A percentile compares a stretch with the other conserved stretches of the same genome.
phyloP scores from a whole-genome alignment of 202 grass and related monocot species.

The Bolboschoenoplectus hybrid region DNA sequence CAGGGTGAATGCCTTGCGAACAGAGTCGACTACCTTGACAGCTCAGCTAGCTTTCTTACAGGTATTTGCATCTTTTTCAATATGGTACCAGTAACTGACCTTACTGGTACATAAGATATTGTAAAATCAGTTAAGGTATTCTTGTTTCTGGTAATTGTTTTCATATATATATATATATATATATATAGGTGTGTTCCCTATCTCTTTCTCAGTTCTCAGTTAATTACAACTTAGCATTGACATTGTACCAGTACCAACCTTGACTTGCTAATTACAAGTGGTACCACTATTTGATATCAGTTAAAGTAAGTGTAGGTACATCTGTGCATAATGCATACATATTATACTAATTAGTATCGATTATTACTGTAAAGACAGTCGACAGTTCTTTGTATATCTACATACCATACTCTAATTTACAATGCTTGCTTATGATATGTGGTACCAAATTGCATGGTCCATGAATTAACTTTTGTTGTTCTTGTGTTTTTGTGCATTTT shows the following conservation, averaged over 20 bases:
- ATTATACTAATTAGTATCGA: neutral
- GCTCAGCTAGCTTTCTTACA: conserved; percentile 31
- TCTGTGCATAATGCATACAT: neutral
- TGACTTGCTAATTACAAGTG: neutral
- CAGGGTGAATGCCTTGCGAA: conserved; percentile 7
- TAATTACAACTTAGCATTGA: neutral
- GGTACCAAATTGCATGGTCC: neutral
- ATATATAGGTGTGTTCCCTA: neutral
- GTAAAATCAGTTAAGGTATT: neutral
- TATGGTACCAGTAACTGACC: neutral
- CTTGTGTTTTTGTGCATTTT: neutral
- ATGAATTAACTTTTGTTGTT: neutral
- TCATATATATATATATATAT: too few relatives aligned
- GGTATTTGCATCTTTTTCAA: conserved; percentile 13
- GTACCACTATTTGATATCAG: neutral
- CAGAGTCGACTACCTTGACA: conserved; percentile 18
- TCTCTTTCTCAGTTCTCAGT: neutral
- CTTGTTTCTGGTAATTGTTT: neutral
- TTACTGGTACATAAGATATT: neutral
- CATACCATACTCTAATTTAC: too few relatives aligned
- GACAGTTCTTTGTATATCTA: neutral
- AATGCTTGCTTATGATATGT: too few relatives aligned
- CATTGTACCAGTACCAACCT: neutral
- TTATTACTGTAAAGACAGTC: neutral
- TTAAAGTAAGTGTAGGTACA: neutral